Evolutionary conservation across 768 basidiomycete species (phyloP), one percentile per base, ranked within the genome.

Genomic region (Myochromella boudieri): DNA sequence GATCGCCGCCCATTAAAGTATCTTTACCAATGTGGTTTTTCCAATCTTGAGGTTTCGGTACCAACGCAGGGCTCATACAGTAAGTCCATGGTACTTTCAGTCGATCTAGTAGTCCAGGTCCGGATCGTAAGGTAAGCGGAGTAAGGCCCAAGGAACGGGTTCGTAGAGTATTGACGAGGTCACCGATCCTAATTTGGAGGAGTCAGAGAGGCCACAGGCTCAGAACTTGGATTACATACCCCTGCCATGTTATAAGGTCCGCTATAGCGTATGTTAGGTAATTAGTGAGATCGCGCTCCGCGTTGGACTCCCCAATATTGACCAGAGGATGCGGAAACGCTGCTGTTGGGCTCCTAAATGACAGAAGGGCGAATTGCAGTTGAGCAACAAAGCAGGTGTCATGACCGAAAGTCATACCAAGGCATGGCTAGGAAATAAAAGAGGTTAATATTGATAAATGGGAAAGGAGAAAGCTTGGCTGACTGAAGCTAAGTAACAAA

Each of bases 251-350:
- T 44, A 85, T 57, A 36, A 82, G 62, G 33, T 85, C 82, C 0
- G 81, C 78, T n/a, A 81, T 62, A 1, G 74, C 74, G 49, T 78
- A 85, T 44, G 69, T 78, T 28, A 84, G 64, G 54, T 78, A 80
- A 57, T 84, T 84, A 11, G 77, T 79, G 22, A 82, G 68, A 0
- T 77, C 69, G 10, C 59, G 59, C 43, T 76, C 70, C 2, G 80
- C 79, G 48, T 84, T 83, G 4, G 77, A 75, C 8, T 67, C 58
- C 27, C 70, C 71, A 61, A 85, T 75, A 47, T 77, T 80, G 46
- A 84, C 84, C 14, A 85, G 68, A 3, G 84, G 84, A 59, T 85
- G 84, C 0, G 80, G 72, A 56, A 84, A 85, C 9, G 71, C 60
- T 1, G 68, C 68, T 0, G 77, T 82, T 0, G 80, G 73, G 38